Evolutionary conservation across 352 stramenopile genomes (phyloP).

Genomic region (Pythium dissotocum): DNA sequence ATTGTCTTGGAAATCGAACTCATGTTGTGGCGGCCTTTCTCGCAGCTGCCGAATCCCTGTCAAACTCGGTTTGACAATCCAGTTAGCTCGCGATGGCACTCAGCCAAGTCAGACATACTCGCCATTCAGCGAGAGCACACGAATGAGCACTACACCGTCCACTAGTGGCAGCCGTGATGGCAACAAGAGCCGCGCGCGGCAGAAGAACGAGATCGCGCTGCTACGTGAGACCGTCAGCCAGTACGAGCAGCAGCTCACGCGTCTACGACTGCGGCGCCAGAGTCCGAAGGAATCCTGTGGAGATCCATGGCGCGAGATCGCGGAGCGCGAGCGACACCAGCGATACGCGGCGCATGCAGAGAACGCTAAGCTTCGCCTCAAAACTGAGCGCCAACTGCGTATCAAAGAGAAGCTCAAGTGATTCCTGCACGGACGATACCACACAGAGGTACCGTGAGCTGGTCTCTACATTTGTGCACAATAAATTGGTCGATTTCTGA

Average conservation of each 20-base stretch:
- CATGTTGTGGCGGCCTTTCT: too few relatives aligned
- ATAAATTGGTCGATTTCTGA: background rate
- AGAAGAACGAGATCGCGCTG: conserved; percentile 26
- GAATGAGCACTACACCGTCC: background rate
- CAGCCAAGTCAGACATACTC: background rate
- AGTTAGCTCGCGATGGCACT: too few relatives aligned
- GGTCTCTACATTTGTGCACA: too few relatives aligned
- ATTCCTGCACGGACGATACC: conserved; percentile 11
- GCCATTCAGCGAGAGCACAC: background rate
- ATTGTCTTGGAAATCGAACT: too few relatives aligned
- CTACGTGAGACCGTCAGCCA: conserved; percentile 27
- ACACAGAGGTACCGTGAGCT: conserved; percentile 5
- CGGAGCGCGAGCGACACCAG: conserved; percentile 15
- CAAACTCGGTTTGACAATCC: too few relatives aligned
- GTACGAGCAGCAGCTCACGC: conserved; percentile 26
- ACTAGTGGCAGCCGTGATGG: background rate
- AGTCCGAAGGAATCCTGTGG: background rate
- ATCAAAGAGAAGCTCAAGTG: conserved; percentile 18
- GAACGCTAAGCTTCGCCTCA: conserved; percentile 47
- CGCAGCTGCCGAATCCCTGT: too few relatives aligned
- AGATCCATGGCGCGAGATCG: conserved; percentile 17
- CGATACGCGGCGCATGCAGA: conserved; percentile 28
- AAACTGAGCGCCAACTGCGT: conserved; percentile 35
- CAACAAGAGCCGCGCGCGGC: conserved; percentile 28
- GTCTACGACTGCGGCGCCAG: conserved; percentile 1